These are phyloP conservation scores for Populus hybrid DNA, from an alignment of 441 rosid genomes.

Conservation along the genomic window DNA sequence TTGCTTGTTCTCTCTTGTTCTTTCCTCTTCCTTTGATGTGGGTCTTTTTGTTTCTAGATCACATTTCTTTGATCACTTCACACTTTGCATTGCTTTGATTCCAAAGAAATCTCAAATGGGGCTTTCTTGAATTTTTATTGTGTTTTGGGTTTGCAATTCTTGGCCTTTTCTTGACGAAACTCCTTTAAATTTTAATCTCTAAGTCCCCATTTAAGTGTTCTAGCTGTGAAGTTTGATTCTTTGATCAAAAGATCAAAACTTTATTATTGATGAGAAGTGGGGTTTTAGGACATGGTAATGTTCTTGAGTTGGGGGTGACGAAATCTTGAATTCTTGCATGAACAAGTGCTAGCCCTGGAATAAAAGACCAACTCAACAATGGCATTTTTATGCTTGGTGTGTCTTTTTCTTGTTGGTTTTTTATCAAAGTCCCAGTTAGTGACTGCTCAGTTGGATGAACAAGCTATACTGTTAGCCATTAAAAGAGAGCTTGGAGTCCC, in stretches of 20 bases:
- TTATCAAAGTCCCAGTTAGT: conserved; percentile 42
- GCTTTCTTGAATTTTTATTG: conserved; percentile 12
- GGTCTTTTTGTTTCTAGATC: conserved; percentile 9
- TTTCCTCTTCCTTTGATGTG: conserved; percentile 12
- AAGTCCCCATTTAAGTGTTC: too few relatives aligned
- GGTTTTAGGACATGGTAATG: conserved; percentile 7
- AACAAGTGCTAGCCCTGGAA: conserved; percentile 11
- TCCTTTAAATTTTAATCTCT: not conserved
- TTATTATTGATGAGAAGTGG: not conserved
- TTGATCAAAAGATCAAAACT: not conserved
- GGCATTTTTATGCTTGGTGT: conserved; percentile 40
- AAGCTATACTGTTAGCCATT: conserved; percentile 62
- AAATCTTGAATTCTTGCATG: conserved; percentile 28
- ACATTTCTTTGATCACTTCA: conserved; percentile 3
- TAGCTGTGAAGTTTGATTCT: too few relatives aligned
- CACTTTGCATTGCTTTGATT: conserved; percentile 12
- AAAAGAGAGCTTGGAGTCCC: conserved; percentile 64
- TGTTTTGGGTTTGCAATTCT: conserved; percentile 16
- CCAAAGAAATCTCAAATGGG: conserved; percentile 17
- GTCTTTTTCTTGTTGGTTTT: conserved; percentile 48
- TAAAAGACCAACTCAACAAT: conserved; percentile 26
- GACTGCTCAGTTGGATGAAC: conserved; percentile 45
- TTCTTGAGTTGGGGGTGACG: conserved; percentile 5
- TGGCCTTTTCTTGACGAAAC: not conserved
- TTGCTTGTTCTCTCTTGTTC: conserved; percentile 24